Evolutionary conservation across 2,329 filamentous ascomycete species (phyloP).

Genomic region (Aspergillus japonicus): DNA sequence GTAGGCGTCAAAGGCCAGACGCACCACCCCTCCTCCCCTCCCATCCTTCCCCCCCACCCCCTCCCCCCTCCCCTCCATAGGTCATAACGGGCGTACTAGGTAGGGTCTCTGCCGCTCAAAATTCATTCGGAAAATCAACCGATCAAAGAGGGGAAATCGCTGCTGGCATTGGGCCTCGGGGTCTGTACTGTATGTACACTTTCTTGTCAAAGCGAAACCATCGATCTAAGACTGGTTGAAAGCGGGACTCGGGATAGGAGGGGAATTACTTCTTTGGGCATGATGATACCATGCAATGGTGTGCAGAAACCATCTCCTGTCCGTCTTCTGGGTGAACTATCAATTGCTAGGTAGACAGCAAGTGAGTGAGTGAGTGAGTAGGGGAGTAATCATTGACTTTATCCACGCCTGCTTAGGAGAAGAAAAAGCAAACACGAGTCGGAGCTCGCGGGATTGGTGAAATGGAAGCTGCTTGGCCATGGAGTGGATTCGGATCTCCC

Average conservation of each 20-base stretch:
- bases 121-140: not conserved
- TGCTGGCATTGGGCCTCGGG: not conserved
- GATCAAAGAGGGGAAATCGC: not conserved
- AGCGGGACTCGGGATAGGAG: not conserved
- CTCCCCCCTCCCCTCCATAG: not conserved
- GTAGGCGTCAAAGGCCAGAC: not conserved
- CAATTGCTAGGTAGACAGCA: not conserved
- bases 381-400: not conserved
- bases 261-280: not conserved
- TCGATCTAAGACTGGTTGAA: not conserved
- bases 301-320: not conserved
- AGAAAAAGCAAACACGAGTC: conserved; percentile 5
- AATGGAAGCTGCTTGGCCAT: conserved; percentile 3
- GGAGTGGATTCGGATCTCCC: conserved; percentile 8
- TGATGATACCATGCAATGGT: not conserved
- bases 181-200: not conserved
- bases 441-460: conserved; percentile 12
- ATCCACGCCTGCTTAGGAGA: conserved; percentile 1
- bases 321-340: not conserved
- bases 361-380: not conserved
- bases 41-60: too few species aligned
- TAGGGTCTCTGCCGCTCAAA: not conserved
- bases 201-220: not conserved
- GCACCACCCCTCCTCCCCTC: not conserved
- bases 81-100: not conserved